Conservation (phyloP, 208 protist species). For the Trypanosoma platydactyli region DNA sequence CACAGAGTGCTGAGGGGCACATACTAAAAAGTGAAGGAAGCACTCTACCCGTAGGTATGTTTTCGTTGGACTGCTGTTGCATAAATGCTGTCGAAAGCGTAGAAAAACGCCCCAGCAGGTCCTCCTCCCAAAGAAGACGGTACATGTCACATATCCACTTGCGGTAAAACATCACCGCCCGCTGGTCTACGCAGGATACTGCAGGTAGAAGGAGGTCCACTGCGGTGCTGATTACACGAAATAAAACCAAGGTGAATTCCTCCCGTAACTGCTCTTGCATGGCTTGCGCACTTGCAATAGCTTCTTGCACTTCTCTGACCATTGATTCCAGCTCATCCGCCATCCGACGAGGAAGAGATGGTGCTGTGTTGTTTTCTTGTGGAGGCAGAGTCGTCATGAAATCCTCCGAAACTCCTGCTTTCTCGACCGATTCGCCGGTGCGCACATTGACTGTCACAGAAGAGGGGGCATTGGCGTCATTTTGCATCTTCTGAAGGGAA, state of each 20-base stretch:
- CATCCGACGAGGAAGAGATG: slow-evolving; percentile 27
- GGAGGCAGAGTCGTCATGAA: not conserved
- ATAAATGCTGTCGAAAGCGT: slow-evolving; percentile 20
- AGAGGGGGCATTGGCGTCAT: not conserved
- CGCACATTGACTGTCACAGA: not conserved
- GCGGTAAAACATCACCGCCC: slow-evolving; percentile 69
- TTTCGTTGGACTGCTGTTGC: slow-evolving; percentile 35
- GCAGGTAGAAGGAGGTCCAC: slow-evolving; percentile 81
- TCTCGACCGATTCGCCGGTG: not conserved
- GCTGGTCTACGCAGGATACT: slow-evolving; percentile 53
- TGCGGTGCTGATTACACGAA: slow-evolving; percentile 72
- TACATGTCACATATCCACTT: slow-evolving; percentile 87
- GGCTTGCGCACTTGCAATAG: slow-evolving; percentile 17
- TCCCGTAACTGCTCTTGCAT: slow-evolving; percentile 63
- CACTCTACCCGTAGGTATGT: not conserved
- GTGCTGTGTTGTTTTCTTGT: not conserved
- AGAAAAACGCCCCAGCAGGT: slow-evolving; percentile 60
- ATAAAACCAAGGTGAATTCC: slow-evolving; percentile 73
- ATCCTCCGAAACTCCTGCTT: not conserved
- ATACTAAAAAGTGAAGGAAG: not conserved
- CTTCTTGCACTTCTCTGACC: slow-evolving; percentile 26
- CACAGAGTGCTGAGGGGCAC: not conserved
- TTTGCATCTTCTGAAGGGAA: slow-evolving; percentile 3
- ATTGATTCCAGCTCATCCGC: slow-evolving; percentile 34
- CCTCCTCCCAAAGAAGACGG: slow-evolving; percentile 60